Percentiles rank a stretch among this genome's conserved stretches.
Conservation (phyloP, 495 filamentous ascomycete species). For the Neurospora discreta region DNA sequence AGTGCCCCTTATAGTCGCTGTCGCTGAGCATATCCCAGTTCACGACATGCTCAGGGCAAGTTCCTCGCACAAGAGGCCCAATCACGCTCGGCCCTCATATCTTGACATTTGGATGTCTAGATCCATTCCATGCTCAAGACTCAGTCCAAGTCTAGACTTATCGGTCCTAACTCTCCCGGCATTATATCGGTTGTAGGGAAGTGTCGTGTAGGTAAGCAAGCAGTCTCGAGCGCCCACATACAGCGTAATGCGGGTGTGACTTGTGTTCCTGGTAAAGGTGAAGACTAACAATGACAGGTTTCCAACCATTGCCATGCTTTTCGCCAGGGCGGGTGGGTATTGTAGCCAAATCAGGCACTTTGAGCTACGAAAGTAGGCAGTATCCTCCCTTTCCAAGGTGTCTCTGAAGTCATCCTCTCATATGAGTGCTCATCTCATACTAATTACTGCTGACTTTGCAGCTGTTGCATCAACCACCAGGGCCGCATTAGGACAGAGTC, state of each 20-base stretch:
- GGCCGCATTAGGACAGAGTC: constrained; percentile 73
- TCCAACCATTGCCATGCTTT: constrained; percentile 74
- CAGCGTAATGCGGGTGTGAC: background rate
- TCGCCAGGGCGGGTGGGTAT: constrained; percentile 67
- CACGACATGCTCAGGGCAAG: constrained; percentile 74
- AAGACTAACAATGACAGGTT: constrained; percentile 31
- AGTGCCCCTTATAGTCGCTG: constrained; percentile 76
- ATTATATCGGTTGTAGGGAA: constrained; percentile 75
- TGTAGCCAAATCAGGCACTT: constrained; percentile 76
- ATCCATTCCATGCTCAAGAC: constrained; percentile 69
- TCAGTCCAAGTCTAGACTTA: constrained; percentile 69
- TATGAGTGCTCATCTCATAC: background rate
- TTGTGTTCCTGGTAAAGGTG: background rate
- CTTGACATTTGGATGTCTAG: constrained; percentile 15
- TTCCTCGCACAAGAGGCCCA: background rate
- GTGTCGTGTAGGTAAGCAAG: constrained; percentile 55
- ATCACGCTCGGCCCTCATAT: background rate
- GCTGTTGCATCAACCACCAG: constrained; percentile 73
- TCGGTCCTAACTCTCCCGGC: constrained; percentile 80
- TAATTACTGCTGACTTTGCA: constrained; percentile 1
- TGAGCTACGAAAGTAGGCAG: constrained; percentile 58
- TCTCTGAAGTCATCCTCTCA: background rate
- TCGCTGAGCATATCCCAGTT: constrained; percentile 83
- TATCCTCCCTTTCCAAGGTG: background rate
- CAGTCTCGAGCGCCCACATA: background rate